Conservation (phyloP, 2,329 filamentous ascomycete genomes). For the Neonectria magnoliae region DNA sequence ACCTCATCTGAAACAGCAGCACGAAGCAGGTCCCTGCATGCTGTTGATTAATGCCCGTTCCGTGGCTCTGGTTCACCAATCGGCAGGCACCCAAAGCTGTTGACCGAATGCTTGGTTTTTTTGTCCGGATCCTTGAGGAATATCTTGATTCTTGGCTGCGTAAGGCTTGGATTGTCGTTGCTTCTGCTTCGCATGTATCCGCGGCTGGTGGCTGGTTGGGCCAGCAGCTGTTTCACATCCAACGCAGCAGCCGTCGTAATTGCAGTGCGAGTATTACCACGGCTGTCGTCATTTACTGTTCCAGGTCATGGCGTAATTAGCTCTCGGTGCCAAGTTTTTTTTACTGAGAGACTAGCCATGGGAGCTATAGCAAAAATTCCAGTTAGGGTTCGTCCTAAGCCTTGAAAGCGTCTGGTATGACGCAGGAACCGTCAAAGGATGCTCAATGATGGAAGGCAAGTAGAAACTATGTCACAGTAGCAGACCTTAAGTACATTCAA, state of each 20-base stretch:
- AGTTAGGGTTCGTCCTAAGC: background rate
- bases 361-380: background rate
- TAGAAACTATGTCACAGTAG: background rate
- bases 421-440: background rate
- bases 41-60: background rate
- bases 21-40: background rate
- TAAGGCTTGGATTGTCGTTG: background rate
- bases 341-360: no score
- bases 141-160: background rate
- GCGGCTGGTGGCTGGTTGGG: background rate
- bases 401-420: background rate
- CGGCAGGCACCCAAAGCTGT: background rate
- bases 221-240: background rate
- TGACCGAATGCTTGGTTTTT: background rate
- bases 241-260: background rate
- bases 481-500: no score
- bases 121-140: background rate
- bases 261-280: background rate
- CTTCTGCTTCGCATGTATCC: background rate
- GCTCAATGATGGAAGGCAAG: background rate
- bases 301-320: background rate
- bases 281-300: no score
- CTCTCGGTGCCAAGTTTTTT: background rate
- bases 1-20: constrained; percentile 2
- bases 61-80: background rate